These are phyloP conservation scores for Polyplosphaeria fusca DNA, from an alignment of 495 filamentous ascomycete genomes.

Conservation along the genomic window DNA sequence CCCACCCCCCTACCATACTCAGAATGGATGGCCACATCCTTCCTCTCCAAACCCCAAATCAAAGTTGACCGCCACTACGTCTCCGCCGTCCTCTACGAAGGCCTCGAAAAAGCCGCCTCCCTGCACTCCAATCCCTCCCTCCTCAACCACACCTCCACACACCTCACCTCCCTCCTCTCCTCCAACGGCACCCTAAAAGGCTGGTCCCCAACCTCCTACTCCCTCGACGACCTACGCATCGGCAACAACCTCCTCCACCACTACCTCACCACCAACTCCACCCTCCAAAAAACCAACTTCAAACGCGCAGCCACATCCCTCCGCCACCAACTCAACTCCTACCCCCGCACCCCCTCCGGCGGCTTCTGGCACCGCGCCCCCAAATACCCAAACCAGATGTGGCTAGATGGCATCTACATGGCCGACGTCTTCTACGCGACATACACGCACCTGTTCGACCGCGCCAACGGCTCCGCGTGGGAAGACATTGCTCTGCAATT, in stretches of 20 bases:
- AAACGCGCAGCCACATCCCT: constrained; percentile 10
- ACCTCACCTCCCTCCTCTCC: constrained; percentile 43
- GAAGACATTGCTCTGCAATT: constrained; percentile 55
- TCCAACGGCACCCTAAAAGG: constrained; percentile 42
- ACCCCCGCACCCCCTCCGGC: constrained; percentile 20
- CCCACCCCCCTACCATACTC: constrained; percentile 17
- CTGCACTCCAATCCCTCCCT: constrained; percentile 12
- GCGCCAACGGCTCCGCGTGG: constrained; percentile 28
- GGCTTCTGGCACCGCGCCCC: constrained; percentile 31
- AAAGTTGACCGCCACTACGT: constrained; percentile 19
- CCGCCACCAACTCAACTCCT: constrained; percentile 13
- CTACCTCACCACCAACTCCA: constrained; percentile 39
- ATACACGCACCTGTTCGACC: constrained; percentile 24
- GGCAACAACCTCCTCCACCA: constrained; percentile 49
- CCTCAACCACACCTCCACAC: constrained; percentile 17
- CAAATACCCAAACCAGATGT: constrained; percentile 31
- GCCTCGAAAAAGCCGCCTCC: constrained; percentile 23
- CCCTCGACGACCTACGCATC: constrained; percentile 51
- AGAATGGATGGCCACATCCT: constrained; percentile 27
- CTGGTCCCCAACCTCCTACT: constrained; percentile 46
- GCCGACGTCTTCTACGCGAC: constrained; percentile 29
- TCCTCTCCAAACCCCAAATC: constrained; percentile 13
- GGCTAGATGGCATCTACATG: constrained; percentile 33
- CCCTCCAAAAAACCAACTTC: constrained; percentile 10
- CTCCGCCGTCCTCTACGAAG: constrained; percentile 17